Percentiles rank a stretch among this genome's conserved stretches.
Conservation (phyloP, 495 filamentous ascomycete genomes). For the Geoglossum glabrum region DNA sequence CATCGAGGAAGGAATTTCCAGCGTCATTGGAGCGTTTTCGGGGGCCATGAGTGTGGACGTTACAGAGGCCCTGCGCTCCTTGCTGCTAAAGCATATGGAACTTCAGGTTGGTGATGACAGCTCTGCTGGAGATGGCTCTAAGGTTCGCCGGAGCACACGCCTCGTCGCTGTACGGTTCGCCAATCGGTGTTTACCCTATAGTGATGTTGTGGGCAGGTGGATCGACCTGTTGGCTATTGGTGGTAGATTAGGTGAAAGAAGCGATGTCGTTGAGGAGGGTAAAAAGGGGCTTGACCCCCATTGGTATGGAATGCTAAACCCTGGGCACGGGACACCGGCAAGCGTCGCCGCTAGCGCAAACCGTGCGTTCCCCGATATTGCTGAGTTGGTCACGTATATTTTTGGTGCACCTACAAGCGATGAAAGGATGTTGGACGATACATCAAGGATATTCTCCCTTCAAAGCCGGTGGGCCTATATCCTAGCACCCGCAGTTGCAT, state of each 20-base stretch:
- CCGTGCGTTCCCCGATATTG: conserved; percentile 19
- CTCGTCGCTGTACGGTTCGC: conserved; percentile 77
- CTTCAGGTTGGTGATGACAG: conserved; percentile 27
- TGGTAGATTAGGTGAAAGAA: conserved; percentile 37
- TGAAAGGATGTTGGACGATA: conserved; percentile 17
- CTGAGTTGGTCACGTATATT: conserved; percentile 15
- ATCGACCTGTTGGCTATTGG: conserved; percentile 66
- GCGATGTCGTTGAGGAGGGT: conserved; percentile 77
- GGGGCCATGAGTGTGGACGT: conserved; percentile 20
- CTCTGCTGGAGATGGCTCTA: conserved; percentile 19
- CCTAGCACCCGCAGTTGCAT: conserved; percentile 43
- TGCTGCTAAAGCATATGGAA: conserved; percentile 49
- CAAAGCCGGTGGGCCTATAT: conserved; percentile 24
- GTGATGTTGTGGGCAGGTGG: conserved; percentile 64
- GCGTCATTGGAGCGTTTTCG: conserved; percentile 41
- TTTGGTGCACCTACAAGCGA: conserved; percentile 21
- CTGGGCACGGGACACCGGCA: neutral
- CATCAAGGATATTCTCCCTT: conserved; percentile 5
- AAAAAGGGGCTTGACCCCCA: conserved; percentile 71
- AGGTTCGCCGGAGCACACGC: conserved; percentile 41
- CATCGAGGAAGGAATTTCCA: conserved; percentile 74
- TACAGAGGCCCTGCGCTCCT: conserved; percentile 19
- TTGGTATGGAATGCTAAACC: conserved; percentile 50
- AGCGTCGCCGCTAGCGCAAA: conserved; percentile 7
- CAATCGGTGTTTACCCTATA: conserved; percentile 69